Conservation (phyloP, 371 early-diverging fungal genomes). For the Hamiltosporidium tvaerminnensis region DNA sequence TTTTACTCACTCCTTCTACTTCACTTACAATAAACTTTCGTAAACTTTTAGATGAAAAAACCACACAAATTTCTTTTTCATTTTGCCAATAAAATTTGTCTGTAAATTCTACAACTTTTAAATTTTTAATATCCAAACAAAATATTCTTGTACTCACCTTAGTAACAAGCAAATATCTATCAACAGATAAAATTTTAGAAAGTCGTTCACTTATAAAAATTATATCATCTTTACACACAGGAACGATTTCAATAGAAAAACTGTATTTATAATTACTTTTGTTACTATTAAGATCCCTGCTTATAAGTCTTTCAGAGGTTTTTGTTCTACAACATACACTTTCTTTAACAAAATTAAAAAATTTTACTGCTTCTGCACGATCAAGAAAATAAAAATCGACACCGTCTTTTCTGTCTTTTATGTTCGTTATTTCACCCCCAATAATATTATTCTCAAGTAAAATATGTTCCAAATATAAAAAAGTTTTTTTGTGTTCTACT, state of each 20-base stretch:
- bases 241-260: conserved; percentile 78
- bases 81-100: not conserved
- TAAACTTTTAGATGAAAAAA: not conserved
- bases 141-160: conserved; percentile 69
- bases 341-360: conserved; percentile 75
- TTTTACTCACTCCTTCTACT: not conserved
- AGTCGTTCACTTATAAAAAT: conserved; percentile 67
- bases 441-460: conserved; percentile 89
- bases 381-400: conserved; percentile 89
- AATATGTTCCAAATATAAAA: conserved; percentile 87
- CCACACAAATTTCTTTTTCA: not conserved
- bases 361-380: conserved; percentile 72
- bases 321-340: conserved; percentile 65
- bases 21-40: not conserved
- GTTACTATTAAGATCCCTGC: conserved; percentile 76
- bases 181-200: conserved; percentile 66
- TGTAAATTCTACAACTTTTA: conserved; percentile 42
- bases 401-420: conserved; percentile 86
- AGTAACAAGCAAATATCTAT: conserved; percentile 63
- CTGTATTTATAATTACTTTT: conserved; percentile 85
- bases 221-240: conserved; percentile 89
- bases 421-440: conserved; percentile 74
- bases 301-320: conserved; percentile 79
- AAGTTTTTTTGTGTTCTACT: conserved; percentile 72
- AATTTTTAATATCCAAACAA: conserved; percentile 65